These are phyloP conservation scores for Entomophthora muscae DNA, from an alignment of 371 early-diverging fungal species.

Conservation along the genomic window DNA sequence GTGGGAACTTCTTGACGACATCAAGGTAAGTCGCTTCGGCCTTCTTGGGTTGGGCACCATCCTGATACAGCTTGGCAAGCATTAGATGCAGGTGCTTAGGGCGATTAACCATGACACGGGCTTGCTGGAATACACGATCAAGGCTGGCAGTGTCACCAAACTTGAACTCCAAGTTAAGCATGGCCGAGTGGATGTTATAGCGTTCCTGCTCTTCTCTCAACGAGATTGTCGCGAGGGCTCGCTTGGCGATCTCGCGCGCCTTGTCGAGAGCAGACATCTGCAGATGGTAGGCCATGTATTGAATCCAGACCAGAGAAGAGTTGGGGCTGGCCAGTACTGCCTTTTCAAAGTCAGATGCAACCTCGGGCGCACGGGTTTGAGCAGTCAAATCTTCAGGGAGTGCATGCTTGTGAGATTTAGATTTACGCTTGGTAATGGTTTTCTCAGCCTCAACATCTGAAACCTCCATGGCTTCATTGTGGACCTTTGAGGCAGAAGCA, in stretches of 20 bases:
- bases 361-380: conserved; percentile 30
- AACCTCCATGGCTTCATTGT: not conserved
- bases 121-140: conserved; percentile 63
- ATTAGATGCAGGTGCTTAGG: conserved; percentile 75
- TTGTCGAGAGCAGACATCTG: conserved; percentile 75
- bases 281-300: conserved; percentile 92
- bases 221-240: conserved; percentile 81
- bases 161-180: conserved; percentile 82
- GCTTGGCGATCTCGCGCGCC: conserved; percentile 81
- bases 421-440: conserved; percentile 30
- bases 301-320: conserved; percentile 91
- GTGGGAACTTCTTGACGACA: conserved; percentile 69
- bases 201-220: conserved; percentile 88
- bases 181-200: conserved; percentile 89
- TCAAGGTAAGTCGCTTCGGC: conserved; percentile 55
- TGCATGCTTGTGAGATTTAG: too few species aligned
- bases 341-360: conserved; percentile 65
- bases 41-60: conserved; percentile 51
- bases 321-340: conserved; percentile 84
- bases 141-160: conserved; percentile 71
- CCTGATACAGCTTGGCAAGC: conserved; percentile 73
- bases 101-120: conserved; percentile 49
- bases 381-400: conserved; percentile 30
- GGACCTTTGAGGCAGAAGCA: not conserved
- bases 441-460: conserved; percentile 22